Evolutionary conservation across 257 asterid species (phyloP).

Genomic region (Nicotiana sylvestris): DNA sequence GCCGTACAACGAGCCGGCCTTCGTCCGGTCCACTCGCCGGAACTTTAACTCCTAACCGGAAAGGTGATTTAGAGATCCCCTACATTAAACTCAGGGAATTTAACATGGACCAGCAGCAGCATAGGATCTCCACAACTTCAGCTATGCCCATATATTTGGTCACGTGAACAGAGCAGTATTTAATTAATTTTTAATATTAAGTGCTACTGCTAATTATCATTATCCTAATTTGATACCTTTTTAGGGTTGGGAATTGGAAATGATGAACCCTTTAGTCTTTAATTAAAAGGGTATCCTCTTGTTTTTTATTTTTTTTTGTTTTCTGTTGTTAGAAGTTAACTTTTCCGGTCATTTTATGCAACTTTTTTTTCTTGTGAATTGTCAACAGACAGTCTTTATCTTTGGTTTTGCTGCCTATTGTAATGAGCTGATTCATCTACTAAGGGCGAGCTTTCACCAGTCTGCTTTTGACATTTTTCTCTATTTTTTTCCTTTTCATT

Average conservation of each 20-base stretch:
- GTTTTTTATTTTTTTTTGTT: not conserved
- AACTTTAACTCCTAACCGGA: slow-evolving; percentile 22
- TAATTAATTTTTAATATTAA: not conserved
- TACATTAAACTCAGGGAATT: slow-evolving; percentile 70
- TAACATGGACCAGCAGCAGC: slow-evolving; percentile 42
- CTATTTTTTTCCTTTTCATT: too few relatives aligned
- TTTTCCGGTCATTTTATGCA: not conserved
- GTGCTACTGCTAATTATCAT: not conserved
- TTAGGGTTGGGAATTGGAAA: not conserved
- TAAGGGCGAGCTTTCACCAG: not conserved
- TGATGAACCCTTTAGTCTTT: not conserved
- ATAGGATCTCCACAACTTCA: slow-evolving; percentile 27
- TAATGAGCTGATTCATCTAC: not conserved
- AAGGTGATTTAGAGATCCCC: slow-evolving; percentile 49
- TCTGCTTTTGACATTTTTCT: not conserved
- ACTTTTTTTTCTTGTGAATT: not conserved
- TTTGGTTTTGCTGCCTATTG: not conserved
- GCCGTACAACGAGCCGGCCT: slow-evolving; percentile 45
- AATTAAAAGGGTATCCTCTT: not conserved
- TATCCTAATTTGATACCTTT: not conserved
- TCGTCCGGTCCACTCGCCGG: slow-evolving; percentile 26
- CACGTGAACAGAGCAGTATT: slow-evolving; percentile 31
- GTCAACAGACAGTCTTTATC: not conserved
- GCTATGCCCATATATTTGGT: slow-evolving; percentile 79
- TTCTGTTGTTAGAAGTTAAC: not conserved